Evolutionary conservation across 192 early-diverging fungal genomes (phyloP).

Genomic region (Podila clonocystis): DNA sequence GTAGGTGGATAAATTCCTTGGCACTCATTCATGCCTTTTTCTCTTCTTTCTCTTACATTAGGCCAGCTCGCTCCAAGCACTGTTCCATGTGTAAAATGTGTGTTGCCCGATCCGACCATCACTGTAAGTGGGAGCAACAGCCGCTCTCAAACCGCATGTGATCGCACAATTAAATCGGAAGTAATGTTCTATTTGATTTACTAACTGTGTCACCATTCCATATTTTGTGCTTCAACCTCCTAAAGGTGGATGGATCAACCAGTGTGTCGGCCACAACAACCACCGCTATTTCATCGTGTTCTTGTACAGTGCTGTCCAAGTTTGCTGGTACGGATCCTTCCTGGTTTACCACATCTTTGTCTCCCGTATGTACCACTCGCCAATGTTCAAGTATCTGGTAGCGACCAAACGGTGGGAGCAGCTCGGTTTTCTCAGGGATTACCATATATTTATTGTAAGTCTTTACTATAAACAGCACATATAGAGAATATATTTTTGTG

Average conservation of each 20-base stretch:
- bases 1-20: not conserved
- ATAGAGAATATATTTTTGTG: not conserved
- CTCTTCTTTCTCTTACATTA: slow-evolving; percentile 13
- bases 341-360: slow-evolving; percentile 54
- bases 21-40: not conserved
- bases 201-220: too few relatives aligned
- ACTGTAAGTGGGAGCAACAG: slow-evolving; percentile 45
- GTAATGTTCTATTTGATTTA: not conserved
- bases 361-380: slow-evolving; percentile 37
- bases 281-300: slow-evolving; percentile 64
- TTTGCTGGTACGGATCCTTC: slow-evolving; percentile 61
- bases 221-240: not conserved
- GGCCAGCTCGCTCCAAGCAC: slow-evolving; percentile 66
- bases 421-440: slow-evolving; percentile 33
- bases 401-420: slow-evolving; percentile 32
- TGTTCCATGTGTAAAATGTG: slow-evolving; percentile 66
- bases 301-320: slow-evolving; percentile 55
- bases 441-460: slow-evolving; percentile 58
- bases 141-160: not conserved
- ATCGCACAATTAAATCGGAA: not conserved
- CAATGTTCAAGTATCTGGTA: slow-evolving; percentile 44
- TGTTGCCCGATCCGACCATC: slow-evolving; percentile 58
- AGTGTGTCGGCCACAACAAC: slow-evolving; percentile 64
- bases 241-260: slow-evolving; percentile 60
- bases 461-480: not conserved